Conservation (phyloP, 2,329 filamentous ascomycete genomes). For the Verruconis gallopava region DNA sequence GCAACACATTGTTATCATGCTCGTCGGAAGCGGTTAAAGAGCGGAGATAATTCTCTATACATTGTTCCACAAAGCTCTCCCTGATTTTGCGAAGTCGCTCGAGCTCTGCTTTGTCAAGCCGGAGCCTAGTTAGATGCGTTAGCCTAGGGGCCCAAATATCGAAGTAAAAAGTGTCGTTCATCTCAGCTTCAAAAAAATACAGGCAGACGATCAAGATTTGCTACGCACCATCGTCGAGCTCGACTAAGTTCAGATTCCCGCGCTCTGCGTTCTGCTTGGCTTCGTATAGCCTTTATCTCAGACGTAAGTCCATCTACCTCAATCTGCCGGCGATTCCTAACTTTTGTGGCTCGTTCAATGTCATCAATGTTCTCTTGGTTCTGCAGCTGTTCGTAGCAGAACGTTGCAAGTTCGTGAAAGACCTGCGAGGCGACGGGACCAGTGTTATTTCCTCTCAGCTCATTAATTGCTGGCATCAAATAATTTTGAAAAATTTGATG, state of each 20-base stretch:
- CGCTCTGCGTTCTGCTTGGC: slow-evolving; percentile 18
- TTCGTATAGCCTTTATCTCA: slow-evolving; percentile 36
- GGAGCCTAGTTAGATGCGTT: too few relatives aligned
- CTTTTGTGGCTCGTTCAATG: slow-evolving; percentile 62
- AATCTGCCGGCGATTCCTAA: slow-evolving; percentile 67
- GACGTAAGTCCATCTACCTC: slow-evolving; percentile 49
- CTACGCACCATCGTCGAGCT: slow-evolving; percentile 66
- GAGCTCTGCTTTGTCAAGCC: slow-evolving; percentile 81
- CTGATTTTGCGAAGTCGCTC: slow-evolving; percentile 63
- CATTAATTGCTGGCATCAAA: slow-evolving; percentile 68
- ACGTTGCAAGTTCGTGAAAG: slow-evolving; percentile 87
- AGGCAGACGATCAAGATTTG: too few relatives aligned
- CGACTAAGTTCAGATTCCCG: slow-evolving; percentile 45
- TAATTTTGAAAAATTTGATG: slow-evolving; percentile 82
- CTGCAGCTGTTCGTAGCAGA: slow-evolving; percentile 89
- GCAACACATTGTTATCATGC: slow-evolving; percentile 77
- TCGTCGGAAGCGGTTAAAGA: slow-evolving; percentile 75
- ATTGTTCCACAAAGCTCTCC: slow-evolving; percentile 72
- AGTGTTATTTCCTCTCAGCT: slow-evolving; percentile 55
- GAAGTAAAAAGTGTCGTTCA: too few relatives aligned
- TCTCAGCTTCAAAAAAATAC: too few relatives aligned
- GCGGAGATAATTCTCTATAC: slow-evolving; percentile 84
- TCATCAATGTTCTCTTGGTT: slow-evolving; percentile 78
- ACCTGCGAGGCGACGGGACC: slow-evolving; percentile 72
- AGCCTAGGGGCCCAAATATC: too few relatives aligned